Evolutionary conservation across 208 protist species (phyloP).

Genomic region (Lotmaria passim): DNA sequence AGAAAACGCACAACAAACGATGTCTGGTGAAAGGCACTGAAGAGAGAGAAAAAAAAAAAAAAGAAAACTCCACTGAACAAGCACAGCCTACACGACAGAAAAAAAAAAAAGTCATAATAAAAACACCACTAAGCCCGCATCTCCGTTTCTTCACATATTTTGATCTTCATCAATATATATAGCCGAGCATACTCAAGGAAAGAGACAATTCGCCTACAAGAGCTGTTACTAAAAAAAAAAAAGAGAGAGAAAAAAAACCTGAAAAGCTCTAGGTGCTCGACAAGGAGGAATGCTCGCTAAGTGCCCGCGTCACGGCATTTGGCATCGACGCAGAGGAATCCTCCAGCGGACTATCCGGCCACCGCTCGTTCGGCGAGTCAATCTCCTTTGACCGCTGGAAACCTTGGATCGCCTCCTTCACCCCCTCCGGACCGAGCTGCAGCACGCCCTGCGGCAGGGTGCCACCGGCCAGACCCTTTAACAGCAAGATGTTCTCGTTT

Average conservation of each 20-base stretch:
- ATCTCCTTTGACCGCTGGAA: slow-evolving; percentile 70
- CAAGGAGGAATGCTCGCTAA: slow-evolving; percentile 19
- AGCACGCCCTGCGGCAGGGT: slow-evolving; percentile 69
- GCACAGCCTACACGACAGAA: not conserved
- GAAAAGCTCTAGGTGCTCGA: not conserved
- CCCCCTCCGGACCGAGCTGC: slow-evolving; percentile 53
- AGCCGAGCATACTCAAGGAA: too few species aligned
- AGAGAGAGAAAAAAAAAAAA: not conserved
- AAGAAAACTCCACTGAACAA: too few species aligned
- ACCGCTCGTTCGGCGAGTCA: slow-evolving; percentile 73
- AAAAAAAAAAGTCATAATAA: not conserved
- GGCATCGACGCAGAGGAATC: slow-evolving; percentile 9
- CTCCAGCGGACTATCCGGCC: slow-evolving; percentile 45
- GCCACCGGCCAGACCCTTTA: slow-evolving; percentile 72
- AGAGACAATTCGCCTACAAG: too few species aligned
- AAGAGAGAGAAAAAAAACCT: not conserved
- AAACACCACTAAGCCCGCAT: not conserved
- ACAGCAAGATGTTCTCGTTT: slow-evolving; percentile 61
- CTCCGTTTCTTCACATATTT: too few species aligned
- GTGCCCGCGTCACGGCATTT: slow-evolving; percentile 21
- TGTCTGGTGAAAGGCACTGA: too few species aligned
- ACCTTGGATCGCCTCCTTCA: slow-evolving; percentile 54
- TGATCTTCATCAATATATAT: too few species aligned
- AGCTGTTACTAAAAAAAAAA: too few species aligned
- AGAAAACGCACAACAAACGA: too few species aligned